Percentiles rank a stretch among this genome's conserved stretches.
These are phyloP conservation scores for Leccinum variabile DNA, from an alignment of 1,284 basidiomycete genomes.

Conservation along the genomic window DNA sequence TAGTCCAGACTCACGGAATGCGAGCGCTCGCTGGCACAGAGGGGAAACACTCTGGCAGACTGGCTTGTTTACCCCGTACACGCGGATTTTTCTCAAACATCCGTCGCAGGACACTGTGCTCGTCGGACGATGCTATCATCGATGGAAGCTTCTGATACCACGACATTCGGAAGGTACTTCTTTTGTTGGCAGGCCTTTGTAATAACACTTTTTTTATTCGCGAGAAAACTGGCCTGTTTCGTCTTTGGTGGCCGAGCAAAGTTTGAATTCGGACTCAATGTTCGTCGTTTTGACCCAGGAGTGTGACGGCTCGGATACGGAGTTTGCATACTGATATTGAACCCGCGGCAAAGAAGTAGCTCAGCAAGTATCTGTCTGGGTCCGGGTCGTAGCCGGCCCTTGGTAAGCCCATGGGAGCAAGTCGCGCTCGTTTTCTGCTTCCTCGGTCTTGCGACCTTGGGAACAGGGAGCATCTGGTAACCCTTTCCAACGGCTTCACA, in stretches of 20 bases:
- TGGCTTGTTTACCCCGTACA: neutral
- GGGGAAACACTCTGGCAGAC: neutral
- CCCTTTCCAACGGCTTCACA: slow-evolving; percentile 10
- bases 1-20: slow-evolving; percentile 30
- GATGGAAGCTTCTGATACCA: neutral
- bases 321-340: neutral
- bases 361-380: neutral
- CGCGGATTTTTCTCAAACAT: slow-evolving; percentile 14
- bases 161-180: slow-evolving; percentile 1
- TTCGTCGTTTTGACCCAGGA: slow-evolving; percentile 16
- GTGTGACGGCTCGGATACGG: neutral
- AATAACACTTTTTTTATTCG: neutral
- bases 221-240: neutral
- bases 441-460: slow-evolving; percentile 13
- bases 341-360: neutral
- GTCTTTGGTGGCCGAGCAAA: slow-evolving; percentile 13
- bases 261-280: slow-evolving; percentile 16
- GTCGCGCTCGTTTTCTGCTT: neutral
- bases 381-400: neutral
- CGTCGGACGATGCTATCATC: neutral
- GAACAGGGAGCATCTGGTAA: slow-evolving; percentile 29
- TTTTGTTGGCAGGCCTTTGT: neutral
- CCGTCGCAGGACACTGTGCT: slow-evolving; percentile 17
- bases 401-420: neutral
- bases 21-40: neutral